phyloP scores from a whole-genome alignment of 2,329 filamentous ascomycete genomes.

The Colletotrichum australisinense region DNA sequence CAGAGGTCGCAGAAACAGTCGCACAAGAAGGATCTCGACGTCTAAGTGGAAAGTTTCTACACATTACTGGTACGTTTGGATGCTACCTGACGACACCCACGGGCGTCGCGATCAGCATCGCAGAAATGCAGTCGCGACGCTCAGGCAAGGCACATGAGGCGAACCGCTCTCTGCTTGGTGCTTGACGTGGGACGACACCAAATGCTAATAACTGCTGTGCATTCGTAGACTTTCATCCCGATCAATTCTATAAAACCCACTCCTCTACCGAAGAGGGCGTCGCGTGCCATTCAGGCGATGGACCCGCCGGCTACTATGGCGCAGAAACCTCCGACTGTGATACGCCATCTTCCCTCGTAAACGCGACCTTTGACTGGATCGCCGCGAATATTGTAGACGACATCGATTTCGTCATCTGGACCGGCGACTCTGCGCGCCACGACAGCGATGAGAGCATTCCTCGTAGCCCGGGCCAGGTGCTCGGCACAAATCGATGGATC shows the following conservation, averaged over 20 bases:
- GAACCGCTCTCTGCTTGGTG: slow-evolving; percentile 11
- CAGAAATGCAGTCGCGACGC: not conserved
- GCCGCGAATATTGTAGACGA: slow-evolving; percentile 78
- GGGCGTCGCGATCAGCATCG: not conserved
- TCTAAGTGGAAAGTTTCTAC: slow-evolving; percentile 81
- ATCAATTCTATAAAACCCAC: slow-evolving; percentile 85
- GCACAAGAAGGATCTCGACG: slow-evolving; percentile 49
- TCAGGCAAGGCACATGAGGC: not conserved
- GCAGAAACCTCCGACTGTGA: slow-evolving; percentile 92
- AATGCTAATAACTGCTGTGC: slow-evolving; percentile 3
- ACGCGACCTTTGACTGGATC: slow-evolving; percentile 93
- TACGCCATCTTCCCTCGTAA: slow-evolving; percentile 80
- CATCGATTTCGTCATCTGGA: slow-evolving; percentile 94
- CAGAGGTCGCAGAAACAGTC: slow-evolving; percentile 40
- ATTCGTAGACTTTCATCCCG: slow-evolving; percentile 87
- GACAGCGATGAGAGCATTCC: slow-evolving; percentile 87
- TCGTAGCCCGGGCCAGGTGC: slow-evolving; percentile 79
- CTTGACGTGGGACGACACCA: slow-evolving; percentile 29
- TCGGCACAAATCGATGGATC: slow-evolving; percentile 80
- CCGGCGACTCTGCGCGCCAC: slow-evolving; percentile 89
- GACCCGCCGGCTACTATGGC: slow-evolving; percentile 83
- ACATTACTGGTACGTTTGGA: slow-evolving; percentile 79
- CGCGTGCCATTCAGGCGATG: slow-evolving; percentile 84
- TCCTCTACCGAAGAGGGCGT: slow-evolving; percentile 75
- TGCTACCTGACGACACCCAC: not conserved